A percentile compares a stretch with the other conserved stretches of the same genome.
Evolutionary conservation across 306 rosid species (phyloP).

Genomic region (Sesbania bispinosa): DNA sequence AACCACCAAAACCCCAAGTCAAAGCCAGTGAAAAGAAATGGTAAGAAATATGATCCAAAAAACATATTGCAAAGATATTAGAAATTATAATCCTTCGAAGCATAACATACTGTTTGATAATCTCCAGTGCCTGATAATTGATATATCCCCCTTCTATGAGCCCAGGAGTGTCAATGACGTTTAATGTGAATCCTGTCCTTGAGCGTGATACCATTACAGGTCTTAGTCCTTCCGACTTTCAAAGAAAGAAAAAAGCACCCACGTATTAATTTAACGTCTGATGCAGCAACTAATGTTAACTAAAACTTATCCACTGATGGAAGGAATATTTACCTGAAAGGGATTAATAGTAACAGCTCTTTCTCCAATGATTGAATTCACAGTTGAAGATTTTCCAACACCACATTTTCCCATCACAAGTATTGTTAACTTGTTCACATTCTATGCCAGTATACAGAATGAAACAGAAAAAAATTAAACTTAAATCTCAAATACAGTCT

Average conservation of each 20-base stretch:
- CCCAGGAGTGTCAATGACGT: constrained; percentile 92
- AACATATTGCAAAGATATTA: background rate
- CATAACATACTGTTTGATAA: constrained; percentile 57
- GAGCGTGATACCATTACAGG: constrained; percentile 79
- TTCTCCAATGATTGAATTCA: constrained; percentile 90
- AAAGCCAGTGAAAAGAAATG: background rate
- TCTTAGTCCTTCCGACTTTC: constrained; percentile 73
- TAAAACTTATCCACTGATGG: background rate
- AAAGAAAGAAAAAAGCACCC: background rate
- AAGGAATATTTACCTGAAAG: constrained; percentile 60
- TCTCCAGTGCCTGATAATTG: constrained; percentile 63
- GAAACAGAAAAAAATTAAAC: background rate
- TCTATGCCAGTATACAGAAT: constrained; percentile 33
- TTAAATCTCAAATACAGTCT: background rate
- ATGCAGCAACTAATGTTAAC: background rate
- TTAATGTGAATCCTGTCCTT: constrained; percentile 77
- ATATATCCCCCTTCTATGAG: constrained; percentile 91
- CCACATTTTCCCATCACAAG: constrained; percentile 97
- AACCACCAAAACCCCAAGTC: background rate
- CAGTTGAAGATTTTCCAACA: constrained; percentile 90
- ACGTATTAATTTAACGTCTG: background rate
- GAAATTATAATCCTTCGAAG: background rate
- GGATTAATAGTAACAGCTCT: constrained; percentile 75
- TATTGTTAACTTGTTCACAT: constrained; percentile 74
- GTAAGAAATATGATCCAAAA: background rate